A percentile compares a stretch with the other conserved stretches of the same genome.
These are phyloP conservation scores for Elaeagnus macrophylla DNA, from an alignment of 306 rosid species.

Conservation along the genomic window DNA sequence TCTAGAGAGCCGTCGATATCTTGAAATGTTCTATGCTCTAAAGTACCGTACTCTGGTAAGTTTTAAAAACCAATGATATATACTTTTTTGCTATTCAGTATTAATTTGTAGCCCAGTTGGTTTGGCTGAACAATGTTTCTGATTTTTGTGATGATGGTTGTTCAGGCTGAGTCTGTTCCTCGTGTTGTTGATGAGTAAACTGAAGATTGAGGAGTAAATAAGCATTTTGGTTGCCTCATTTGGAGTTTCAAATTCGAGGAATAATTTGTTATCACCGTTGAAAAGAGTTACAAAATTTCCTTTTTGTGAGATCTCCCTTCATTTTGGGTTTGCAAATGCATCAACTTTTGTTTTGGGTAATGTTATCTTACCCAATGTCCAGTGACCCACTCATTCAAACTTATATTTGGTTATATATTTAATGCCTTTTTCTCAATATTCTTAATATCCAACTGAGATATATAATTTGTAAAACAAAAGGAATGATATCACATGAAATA, in stretches of 20 bases:
- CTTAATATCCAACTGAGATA: too few species aligned
- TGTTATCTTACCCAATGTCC: constrained; percentile 5
- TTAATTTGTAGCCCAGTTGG: too few species aligned
- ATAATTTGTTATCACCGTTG: constrained; percentile 27
- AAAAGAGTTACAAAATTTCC: not conserved
- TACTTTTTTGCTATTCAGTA: too few species aligned
- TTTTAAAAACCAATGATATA: not conserved
- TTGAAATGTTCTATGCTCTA: constrained; percentile 97
- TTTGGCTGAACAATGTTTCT: not conserved
- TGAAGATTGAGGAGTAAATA: constrained; percentile 23
- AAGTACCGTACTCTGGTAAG: constrained; percentile 86
- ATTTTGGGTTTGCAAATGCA: constrained; percentile 25
- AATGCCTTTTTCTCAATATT: too few species aligned
- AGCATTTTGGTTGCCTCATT: constrained; percentile 25
- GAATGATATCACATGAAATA: too few species aligned
- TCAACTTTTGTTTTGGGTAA: constrained; percentile 27
- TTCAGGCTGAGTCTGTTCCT: constrained; percentile 73
- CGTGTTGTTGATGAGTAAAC: constrained; percentile 50
- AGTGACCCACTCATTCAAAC: not conserved
- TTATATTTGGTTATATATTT: too few species aligned
- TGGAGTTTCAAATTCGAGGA: constrained; percentile 27
- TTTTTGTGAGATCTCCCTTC: constrained; percentile 8
- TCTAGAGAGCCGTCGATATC: constrained; percentile 86
- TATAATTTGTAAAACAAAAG: too few species aligned
- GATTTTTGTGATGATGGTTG: not conserved